A percentile compares a stretch with the other conserved stretches of the same genome.
phyloP scores from a whole-genome alignment of 495 filamentous ascomycete genomes.

The Chaetomidium leptoderma region DNA sequence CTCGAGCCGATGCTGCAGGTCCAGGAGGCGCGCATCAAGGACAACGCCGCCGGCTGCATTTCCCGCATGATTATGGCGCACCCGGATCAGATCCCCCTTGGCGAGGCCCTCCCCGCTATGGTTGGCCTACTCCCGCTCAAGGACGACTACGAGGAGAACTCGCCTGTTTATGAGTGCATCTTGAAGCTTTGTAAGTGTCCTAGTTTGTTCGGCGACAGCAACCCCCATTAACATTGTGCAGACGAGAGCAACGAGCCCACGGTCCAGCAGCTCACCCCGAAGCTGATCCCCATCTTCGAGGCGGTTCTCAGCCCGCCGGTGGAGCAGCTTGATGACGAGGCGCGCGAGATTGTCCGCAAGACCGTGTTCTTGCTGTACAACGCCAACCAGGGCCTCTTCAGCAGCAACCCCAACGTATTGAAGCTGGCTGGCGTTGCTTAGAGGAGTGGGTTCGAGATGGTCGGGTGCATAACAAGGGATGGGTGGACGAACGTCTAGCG shows the following conservation, averaged over 20 bases:
- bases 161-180: conserved; percentile 82
- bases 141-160: conserved; percentile 96
- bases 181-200: conserved; percentile 71
- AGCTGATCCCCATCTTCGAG: conserved; percentile 74
- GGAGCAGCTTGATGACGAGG: conserved; percentile 81
- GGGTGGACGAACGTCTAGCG: conserved; percentile 17
- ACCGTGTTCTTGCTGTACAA: conserved; percentile 28
- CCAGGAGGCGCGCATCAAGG: conserved; percentile 70
- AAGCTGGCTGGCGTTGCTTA: conserved; percentile 32
- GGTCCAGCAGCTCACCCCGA: conserved; percentile 68
- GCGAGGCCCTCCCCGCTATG: conserved; percentile 75
- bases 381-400: conserved; percentile 31
- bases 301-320: conserved; percentile 71
- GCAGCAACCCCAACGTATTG: conserved; percentile 29
- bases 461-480: conserved; percentile 11
- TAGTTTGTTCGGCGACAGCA: not conserved
- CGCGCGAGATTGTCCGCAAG: conserved; percentile 46
- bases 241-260: conserved; percentile 69
- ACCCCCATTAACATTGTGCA: conserved; percentile 31
- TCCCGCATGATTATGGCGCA: conserved; percentile 85
- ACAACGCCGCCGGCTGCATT: conserved; percentile 92
- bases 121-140: conserved; percentile 77
- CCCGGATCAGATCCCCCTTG: conserved; percentile 70
- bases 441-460: not conserved
- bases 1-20: conserved; percentile 79